Conservation (phyloP, 1,284 basidiomycete species). For the Sporisorium graminicola region DNA sequence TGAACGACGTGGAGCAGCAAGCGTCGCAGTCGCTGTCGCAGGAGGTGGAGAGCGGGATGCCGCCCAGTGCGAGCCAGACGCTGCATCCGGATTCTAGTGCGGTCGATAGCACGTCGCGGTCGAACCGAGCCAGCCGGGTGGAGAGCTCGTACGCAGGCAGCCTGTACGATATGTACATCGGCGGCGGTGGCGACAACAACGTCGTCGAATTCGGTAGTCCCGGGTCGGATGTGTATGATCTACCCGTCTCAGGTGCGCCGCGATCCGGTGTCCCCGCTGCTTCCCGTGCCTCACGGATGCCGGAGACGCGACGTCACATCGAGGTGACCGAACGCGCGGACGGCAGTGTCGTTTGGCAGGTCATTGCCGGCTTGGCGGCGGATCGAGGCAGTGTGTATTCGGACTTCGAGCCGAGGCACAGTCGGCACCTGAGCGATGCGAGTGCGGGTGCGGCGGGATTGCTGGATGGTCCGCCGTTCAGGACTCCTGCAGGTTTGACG, state of each 20-base stretch:
- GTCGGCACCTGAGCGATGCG: constrained; percentile 15
- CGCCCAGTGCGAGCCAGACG: constrained; percentile 18
- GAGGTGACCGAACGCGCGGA: constrained; percentile 65
- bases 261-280: constrained; percentile 6
- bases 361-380: constrained; percentile 60
- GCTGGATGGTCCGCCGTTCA: background rate
- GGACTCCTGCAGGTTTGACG: constrained; percentile 39
- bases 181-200: constrained; percentile 2
- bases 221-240: constrained; percentile 7
- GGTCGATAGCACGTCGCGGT: background rate
- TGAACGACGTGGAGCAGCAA: too few species aligned
- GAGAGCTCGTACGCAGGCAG: constrained; percentile 57
- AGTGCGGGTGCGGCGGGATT: background rate
- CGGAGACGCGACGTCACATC: constrained; percentile 46
- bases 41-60: constrained; percentile 10
- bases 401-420: constrained; percentile 40
- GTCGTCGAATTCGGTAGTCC: constrained; percentile 27
- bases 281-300: constrained; percentile 13
- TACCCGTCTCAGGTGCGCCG: background rate
- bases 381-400: constrained; percentile 55
- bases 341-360: constrained; percentile 64
- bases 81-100: constrained; percentile 19
- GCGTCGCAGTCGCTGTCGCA: too few species aligned
- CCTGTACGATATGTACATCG: constrained; percentile 61
- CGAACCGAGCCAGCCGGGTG: constrained; percentile 22